Evolutionary conservation across 371 early-diverging fungal species (phyloP).

Genomic region (Dinochytrium kinnereticum): DNA sequence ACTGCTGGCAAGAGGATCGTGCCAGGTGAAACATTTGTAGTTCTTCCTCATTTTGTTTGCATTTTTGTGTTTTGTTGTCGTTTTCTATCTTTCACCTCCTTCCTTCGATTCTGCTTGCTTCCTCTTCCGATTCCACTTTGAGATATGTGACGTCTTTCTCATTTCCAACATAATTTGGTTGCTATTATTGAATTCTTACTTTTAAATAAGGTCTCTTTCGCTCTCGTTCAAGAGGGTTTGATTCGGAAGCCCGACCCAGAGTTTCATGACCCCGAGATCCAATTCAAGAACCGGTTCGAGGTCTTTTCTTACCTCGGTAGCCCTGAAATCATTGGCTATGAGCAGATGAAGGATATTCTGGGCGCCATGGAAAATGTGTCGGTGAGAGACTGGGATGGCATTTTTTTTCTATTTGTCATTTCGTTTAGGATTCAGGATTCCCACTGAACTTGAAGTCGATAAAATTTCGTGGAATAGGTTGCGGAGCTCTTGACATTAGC

Average conservation of each 20-base stretch:
- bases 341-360: slow-evolving; percentile 3
- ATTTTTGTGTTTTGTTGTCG: no score
- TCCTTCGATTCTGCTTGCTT: no score
- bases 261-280: slow-evolving; percentile 6
- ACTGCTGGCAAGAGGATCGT: background rate
- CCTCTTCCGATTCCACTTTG: no score
- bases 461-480: no score
- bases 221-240: background rate
- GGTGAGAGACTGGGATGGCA: no score
- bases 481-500: no score
- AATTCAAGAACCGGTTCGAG: slow-evolving; percentile 18
- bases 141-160: background rate
- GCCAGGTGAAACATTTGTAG: no score
- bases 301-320: slow-evolving; percentile 1
- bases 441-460: no score
- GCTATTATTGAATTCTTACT: background rate
- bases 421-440: no score
- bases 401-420: no score
- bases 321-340: background rate
- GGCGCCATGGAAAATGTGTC: background rate
- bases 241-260: background rate
- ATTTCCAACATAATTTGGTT: background rate
- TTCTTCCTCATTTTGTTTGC: no score
- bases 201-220: background rate
- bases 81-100: no score